Evolutionary conservation across 2,329 filamentous ascomycete species (phyloP).

Genomic region (Didymellaceae sp.): DNA sequence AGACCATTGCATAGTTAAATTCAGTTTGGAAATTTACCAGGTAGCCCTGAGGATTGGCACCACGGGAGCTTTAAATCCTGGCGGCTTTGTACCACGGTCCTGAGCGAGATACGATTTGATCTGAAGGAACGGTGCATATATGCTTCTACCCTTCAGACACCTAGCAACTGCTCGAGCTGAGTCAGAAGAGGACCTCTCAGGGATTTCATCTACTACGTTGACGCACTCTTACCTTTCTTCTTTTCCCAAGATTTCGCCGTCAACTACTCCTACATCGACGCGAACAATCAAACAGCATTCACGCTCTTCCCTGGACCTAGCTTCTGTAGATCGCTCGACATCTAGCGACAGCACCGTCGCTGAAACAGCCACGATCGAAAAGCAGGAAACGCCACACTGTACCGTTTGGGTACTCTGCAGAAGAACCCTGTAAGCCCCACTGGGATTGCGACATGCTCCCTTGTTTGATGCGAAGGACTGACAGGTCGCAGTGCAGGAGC

Average conservation of each 20-base stretch:
- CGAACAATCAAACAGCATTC: conserved; percentile 24
- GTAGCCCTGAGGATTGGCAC: conserved; percentile 36
- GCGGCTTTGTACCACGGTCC: conserved; percentile 40
- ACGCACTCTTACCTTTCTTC: background rate
- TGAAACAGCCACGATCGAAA: conserved; percentile 44
- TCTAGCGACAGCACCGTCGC: conserved; percentile 37
- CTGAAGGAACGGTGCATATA: conserved; percentile 46
- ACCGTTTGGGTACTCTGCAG: conserved; percentile 43
- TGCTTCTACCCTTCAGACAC: conserved; percentile 38
- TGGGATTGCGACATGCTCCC: conserved; percentile 37
- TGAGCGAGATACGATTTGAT: conserved; percentile 36
- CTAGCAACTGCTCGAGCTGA: conserved; percentile 9
- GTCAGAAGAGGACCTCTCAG: conserved; percentile 1
- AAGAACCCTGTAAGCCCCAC: conserved; percentile 47
- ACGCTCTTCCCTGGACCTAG: conserved; percentile 31
- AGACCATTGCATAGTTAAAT: conserved; percentile 28
- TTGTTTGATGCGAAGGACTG: conserved; percentile 38
- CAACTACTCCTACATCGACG: conserved; percentile 7
- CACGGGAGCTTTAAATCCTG: conserved; percentile 42
- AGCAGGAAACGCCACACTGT: conserved; percentile 42
- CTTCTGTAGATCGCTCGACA: conserved; percentile 40
- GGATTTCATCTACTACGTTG: background rate
- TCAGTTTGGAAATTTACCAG: conserved; percentile 35
- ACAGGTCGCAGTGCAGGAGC: conserved; percentile 42
- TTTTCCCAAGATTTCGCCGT: too few species aligned